Evolutionary conservation across 306 rosid genomes (phyloP), one percentile per base, ranked within the genome.

Genomic region (Fagus crenata): DNA sequence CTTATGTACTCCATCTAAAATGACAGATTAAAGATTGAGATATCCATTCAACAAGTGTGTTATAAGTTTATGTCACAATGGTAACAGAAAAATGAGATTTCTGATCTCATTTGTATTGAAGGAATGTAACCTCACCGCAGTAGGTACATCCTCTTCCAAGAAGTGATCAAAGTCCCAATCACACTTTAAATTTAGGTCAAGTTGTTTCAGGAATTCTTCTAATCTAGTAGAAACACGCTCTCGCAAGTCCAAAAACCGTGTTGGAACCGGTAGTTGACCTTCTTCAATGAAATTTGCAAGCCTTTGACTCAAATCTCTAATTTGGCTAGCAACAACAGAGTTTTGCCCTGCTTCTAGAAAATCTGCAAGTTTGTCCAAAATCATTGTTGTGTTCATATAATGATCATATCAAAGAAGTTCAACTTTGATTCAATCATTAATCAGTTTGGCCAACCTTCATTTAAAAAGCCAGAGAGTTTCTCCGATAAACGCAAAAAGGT

Each of bases 91-190:
- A 75, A 54, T 69, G 59, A 75, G 58, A 77, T 63, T 77, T 69
- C 28, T 36, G 46, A 63, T 55, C 39, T 65, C 72, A 49, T 63
- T 65, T 49, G 79, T 49, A 61, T 46, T 73, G 73, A 85, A 72
- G 85, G 83, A 83, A 61, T 43, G 89, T 86, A 92, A 84, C 83
- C 98, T 90, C 89, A 90, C 98, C 96, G 90, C 95, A 7, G 89
- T 85, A 71, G 96, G 95, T 85, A 94, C 56, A 49, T 94, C 98
- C 86, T 94, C 97, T 84, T 90, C 93, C 53, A 92, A 82, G 82
- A 85, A 83, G 89, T 92, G 89, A 76, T 94, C 96, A 36, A 94
- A 92, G 84, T 94, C 97, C 98, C 98, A 94, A 73, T 92, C 90
- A 73, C 65, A 80, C 81, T 89, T 87, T 3, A 13, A 77, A 42